phyloP scores from a whole-genome alignment of 179 eudicot genomes.

The Beta macrorhiza region DNA sequence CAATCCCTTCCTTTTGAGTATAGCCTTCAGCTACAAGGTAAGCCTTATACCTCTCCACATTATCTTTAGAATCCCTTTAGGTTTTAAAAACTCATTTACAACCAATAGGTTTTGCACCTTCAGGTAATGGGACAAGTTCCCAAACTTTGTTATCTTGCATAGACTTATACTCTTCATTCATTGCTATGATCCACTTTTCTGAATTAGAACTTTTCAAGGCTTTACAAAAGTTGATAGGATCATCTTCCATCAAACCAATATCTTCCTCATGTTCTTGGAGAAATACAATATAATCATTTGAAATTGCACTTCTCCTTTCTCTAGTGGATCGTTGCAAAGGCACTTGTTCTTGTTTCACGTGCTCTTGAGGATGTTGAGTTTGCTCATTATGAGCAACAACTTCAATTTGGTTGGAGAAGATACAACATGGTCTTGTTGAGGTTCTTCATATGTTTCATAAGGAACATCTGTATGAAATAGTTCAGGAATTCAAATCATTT shows the following conservation, averaged over 20 bases:
- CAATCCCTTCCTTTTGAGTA: background rate
- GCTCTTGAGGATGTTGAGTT: constrained; percentile 7
- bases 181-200: background rate
- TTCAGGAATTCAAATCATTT: no score
- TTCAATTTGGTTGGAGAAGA: no score
- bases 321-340: background rate
- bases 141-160: background rate
- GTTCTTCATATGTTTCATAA: no score
- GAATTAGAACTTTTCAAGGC: background rate
- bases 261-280: background rate
- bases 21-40: background rate
- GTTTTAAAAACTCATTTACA: no score
- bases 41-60: background rate
- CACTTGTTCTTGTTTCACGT: no score
- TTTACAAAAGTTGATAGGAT: background rate
- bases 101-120: background rate
- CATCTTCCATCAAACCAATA: background rate
- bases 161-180: background rate
- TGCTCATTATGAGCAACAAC: no score
- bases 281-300: background rate
- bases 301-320: constrained; percentile 7
- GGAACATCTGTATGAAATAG: no score
- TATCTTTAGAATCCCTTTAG: background rate
- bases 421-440: no score
- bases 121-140: no score